Percentiles rank a stretch among this genome's conserved stretches.
These are phyloP conservation scores for Leishmania gerbilli DNA, from an alignment of 208 protist species.

Conservation along the genomic window DNA sequence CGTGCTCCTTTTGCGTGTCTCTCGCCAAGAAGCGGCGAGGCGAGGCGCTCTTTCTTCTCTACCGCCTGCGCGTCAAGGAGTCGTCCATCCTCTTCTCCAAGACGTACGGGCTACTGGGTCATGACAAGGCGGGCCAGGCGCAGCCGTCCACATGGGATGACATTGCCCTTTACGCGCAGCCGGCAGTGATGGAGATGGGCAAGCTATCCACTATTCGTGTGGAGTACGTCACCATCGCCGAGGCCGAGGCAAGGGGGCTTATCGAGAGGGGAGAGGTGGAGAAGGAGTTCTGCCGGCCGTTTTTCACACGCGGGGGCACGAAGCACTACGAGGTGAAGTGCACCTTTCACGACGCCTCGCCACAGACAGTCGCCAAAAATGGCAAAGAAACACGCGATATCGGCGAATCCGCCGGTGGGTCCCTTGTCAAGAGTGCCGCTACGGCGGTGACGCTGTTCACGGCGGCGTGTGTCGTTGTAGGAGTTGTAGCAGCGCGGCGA, in stretches of 20 bases:
- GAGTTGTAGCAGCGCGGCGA: conserved; percentile 1
- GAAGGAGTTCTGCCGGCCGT: conserved; percentile 41
- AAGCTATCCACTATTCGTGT: conserved; percentile 54
- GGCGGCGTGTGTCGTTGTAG: background rate
- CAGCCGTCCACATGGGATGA: conserved; percentile 28
- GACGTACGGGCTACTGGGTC: conserved; percentile 50
- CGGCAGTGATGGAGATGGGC: conserved; percentile 30
- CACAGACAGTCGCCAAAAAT: conserved; percentile 5
- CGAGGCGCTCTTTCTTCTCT: conserved; percentile 36
- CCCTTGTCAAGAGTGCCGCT: background rate
- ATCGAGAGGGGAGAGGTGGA: conserved; percentile 25
- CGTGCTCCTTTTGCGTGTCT: conserved; percentile 34
- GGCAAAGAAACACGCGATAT: background rate
- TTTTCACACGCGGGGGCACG: conserved; percentile 34
- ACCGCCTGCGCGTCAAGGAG: conserved; percentile 63
- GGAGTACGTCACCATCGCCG: conserved; percentile 45
- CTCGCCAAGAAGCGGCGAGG: conserved; percentile 14
- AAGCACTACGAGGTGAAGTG: conserved; percentile 42
- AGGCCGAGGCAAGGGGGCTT: conserved; percentile 31
- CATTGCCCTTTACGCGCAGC: conserved; percentile 40
- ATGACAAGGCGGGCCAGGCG: conserved; percentile 10
- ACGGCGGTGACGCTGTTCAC: conserved; percentile 4
- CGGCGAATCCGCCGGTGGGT: background rate
- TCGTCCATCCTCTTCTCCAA: conserved; percentile 60
- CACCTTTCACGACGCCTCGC: conserved; percentile 13